Conservation (phyloP, 148 eudicot genomes). For the Amaranthus hypochondriacus region DNA sequence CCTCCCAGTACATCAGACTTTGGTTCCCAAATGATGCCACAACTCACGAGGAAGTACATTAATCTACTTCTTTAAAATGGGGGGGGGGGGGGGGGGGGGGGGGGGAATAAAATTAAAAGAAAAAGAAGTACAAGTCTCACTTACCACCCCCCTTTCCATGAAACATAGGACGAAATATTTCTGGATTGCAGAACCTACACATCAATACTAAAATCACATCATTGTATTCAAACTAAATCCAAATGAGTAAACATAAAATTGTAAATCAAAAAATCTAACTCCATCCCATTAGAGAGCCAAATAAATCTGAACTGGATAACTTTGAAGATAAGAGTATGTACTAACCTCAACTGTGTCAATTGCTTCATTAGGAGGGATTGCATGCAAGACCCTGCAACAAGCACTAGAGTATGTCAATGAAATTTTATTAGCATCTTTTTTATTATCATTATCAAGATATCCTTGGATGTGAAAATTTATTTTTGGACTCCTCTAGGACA, state of each 20-base stretch:
- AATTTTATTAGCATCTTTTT: background rate
- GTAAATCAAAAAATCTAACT: background rate
- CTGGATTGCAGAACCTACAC: constrained; percentile 78
- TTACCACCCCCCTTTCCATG: constrained; percentile 99
- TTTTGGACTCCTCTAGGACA: background rate
- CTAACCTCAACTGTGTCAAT: constrained; percentile 97
- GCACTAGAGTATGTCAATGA: background rate
- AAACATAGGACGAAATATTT: constrained; percentile 54
- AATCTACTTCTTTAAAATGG: too few relatives aligned
- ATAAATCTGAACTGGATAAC: background rate
- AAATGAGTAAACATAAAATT: constrained; percentile 5
- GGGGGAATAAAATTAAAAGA: background rate
- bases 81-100: too few relatives aligned
- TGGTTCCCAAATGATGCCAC: too few relatives aligned
- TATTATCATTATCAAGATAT: background rate
- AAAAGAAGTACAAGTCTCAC: constrained; percentile 22
- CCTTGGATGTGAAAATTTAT: background rate
- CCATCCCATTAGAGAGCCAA: background rate
- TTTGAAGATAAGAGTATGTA: constrained; percentile 8
- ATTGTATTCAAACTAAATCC: background rate
- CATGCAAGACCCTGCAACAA: constrained; percentile 79
- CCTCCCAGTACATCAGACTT: too few relatives aligned
- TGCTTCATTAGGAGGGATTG: constrained; percentile 93
- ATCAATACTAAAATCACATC: constrained; percentile 2
- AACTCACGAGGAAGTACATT: too few relatives aligned